A percentile compares a stretch with the other conserved stretches of the same genome.
These are phyloP conservation scores for Solanum medicagineum DNA, from an alignment of 257 asterid genomes.

Conservation along the genomic window DNA sequence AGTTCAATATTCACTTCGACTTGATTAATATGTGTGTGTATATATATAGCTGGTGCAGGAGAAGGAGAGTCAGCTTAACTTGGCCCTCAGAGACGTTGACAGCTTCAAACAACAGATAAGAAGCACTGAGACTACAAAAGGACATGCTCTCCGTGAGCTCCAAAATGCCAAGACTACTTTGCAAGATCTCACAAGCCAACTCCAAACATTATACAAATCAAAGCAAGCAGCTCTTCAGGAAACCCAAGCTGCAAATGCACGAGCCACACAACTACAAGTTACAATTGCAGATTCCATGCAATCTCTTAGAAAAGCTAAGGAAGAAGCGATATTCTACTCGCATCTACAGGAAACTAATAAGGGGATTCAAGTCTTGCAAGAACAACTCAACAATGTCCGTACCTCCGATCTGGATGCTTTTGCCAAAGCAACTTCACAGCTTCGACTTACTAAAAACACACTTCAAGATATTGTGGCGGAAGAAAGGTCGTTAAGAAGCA, in stretches of 20 bases:
- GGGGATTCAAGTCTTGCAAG: constrained; percentile 2
- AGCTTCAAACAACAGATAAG: constrained; percentile 2
- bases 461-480: neutral
- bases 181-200: constrained; percentile 2
- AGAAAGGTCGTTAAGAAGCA: neutral
- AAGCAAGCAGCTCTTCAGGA: neutral
- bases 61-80: constrained; percentile 10
- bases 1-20: neutral
- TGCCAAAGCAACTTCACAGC: constrained; percentile 1
- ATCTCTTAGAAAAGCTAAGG: constrained; percentile 16
- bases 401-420: neutral
- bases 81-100: constrained; percentile 4
- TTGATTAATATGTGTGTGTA: neutral
- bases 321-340: neutral
- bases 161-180: constrained; percentile 3
- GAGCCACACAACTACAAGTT: neutral
- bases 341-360: neutral
- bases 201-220: neutral
- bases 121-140: constrained; percentile 4
- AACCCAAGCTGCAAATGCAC: neutral
- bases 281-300: neutral
- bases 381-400: neutral
- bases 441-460: neutral
- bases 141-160: constrained; percentile 6
- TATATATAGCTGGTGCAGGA: neutral